Conservation (phyloP, 1,139 yeast genomes). For the Spathaspora jeffriesii region DNA sequence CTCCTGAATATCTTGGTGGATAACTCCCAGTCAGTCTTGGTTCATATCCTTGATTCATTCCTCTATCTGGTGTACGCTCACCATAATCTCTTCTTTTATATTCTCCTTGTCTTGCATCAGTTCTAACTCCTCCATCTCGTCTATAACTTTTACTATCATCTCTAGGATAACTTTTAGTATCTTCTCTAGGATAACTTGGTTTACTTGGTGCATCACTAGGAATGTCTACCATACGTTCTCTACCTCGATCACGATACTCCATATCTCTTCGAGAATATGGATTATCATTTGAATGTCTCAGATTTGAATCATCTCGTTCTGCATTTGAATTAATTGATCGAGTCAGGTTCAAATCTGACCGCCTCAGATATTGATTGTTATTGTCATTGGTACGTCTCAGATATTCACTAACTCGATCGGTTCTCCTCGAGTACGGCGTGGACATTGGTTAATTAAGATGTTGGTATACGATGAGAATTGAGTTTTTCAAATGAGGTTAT, state of each 20-base stretch:
- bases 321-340: too few relatives aligned
- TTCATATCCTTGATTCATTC: neutral
- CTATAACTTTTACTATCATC: too few relatives aligned
- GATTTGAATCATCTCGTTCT: too few relatives aligned
- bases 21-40: too few relatives aligned
- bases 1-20: neutral
- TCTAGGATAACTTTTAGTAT: too few relatives aligned
- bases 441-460: too few relatives aligned
- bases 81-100: constrained; percentile 1
- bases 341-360: neutral
- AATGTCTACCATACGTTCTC: too few relatives aligned
- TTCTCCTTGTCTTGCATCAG: constrained; percentile 2
- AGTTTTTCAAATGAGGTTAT: too few relatives aligned
- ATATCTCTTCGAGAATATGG: constrained; percentile 3
- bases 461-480: too few relatives aligned
- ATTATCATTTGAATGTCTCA: neutral
- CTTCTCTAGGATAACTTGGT: too few relatives aligned
- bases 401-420: constrained; percentile 5
- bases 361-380: too few relatives aligned
- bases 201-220: too few relatives aligned
- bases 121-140: neutral
- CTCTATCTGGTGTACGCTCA: neutral
- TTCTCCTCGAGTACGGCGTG: constrained; percentile 7
- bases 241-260: constrained; percentile 12
- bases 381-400: neutral